Base-by-base conservation (phyloP, 768 basidiomycete species). In the Agaricus subrufescens region DNA sequence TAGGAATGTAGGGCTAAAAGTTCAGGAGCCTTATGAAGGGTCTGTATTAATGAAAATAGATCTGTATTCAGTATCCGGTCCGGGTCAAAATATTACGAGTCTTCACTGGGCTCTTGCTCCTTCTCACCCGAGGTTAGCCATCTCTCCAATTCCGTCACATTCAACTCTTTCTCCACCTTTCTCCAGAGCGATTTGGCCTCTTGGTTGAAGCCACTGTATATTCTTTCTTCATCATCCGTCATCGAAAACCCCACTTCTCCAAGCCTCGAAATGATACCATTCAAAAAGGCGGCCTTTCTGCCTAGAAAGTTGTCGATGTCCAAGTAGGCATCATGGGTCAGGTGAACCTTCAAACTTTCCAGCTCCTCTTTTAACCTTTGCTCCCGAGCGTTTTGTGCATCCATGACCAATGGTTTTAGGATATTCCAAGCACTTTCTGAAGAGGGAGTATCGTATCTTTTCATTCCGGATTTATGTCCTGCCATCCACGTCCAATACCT, bases 161-260 rank as follows among this genome's bases (percentile, higher is more conserved):
- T 26, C 3, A 49, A 11, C 29, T 56, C 47, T 1, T 56, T 43
- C 25, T 56, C 47, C 40, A 56, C 47, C 25, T 56, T 19, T 14
- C 43, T 43, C 54, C 54, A 56, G 11, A 56, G 46, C 5, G 5
- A 9, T 48, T 12, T 19, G 4, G 54, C 54, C 8, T 56, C 47
- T 30, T 6, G 6, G 4, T 31, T 34, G 30, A 56, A 23, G 2
- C 5, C 10, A 14, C 8, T 14, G 37, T 56, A 56, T 7, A n/a
- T 27, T 4, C 14, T 4, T 19, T 49, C 4, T 26, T 56, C 54
- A 23, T n/a, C 31, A 3, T 34, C 23, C 23, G 52, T 53, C 40
- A 42, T 42, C 6, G 15, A 19, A 38, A 27, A 7, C 2, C 30
- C 6, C 23, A 8, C 19, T 11, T 38, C 19, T 7, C 52, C 52